Percentiles rank a stretch among this genome's conserved stretches.
These are phyloP conservation scores for Pleurotus giganteus DNA, from an alignment of 768 basidiomycete genomes.

Conservation along the genomic window DNA sequence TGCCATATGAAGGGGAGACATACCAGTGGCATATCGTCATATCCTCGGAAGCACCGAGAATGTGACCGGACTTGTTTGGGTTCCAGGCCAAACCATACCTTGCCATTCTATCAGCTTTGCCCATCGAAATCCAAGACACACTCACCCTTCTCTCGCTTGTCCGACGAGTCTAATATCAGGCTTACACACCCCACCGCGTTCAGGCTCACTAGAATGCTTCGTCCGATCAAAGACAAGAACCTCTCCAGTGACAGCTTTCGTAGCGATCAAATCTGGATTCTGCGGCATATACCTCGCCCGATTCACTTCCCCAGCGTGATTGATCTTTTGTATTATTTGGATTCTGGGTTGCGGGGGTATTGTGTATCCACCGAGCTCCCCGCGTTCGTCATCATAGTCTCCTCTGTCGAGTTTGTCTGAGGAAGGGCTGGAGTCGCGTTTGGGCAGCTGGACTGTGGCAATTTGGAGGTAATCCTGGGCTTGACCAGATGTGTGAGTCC, in stretches of 20 bases:
- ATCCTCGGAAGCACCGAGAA: constrained; percentile 93
- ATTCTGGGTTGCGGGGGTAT: constrained; percentile 84
- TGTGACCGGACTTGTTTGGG: constrained; percentile 75
- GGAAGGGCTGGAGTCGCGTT: constrained; percentile 63
- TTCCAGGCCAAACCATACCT: constrained; percentile 97
- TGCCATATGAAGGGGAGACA: constrained; percentile 17
- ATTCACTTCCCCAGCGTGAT: constrained; percentile 95
- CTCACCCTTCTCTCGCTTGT: constrained; percentile 90
- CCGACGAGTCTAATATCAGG: constrained; percentile 92
- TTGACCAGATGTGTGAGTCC: constrained; percentile 96
- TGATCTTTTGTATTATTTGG: constrained; percentile 90
- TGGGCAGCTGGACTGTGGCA: constrained; percentile 90
- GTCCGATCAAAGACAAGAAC: constrained; percentile 96
- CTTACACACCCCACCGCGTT: constrained; percentile 77
- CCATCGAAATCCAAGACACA: constrained; percentile 16
- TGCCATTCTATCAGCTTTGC: constrained; percentile 2
- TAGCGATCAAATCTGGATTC: constrained; percentile 95
- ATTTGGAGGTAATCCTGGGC: constrained; percentile 95
- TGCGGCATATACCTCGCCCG: constrained; percentile 99
- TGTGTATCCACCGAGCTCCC: constrained; percentile 91
- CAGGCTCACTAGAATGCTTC: constrained; percentile 93
- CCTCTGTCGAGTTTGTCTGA: constrained; percentile 76
- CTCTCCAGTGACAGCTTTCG: constrained; percentile 88
- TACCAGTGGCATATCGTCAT: constrained; percentile 95
- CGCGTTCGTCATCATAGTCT: constrained; percentile 89